These are phyloP conservation scores for Mycena latifolia DNA, from an alignment of 768 basidiomycete species.

Conservation along the genomic window DNA sequence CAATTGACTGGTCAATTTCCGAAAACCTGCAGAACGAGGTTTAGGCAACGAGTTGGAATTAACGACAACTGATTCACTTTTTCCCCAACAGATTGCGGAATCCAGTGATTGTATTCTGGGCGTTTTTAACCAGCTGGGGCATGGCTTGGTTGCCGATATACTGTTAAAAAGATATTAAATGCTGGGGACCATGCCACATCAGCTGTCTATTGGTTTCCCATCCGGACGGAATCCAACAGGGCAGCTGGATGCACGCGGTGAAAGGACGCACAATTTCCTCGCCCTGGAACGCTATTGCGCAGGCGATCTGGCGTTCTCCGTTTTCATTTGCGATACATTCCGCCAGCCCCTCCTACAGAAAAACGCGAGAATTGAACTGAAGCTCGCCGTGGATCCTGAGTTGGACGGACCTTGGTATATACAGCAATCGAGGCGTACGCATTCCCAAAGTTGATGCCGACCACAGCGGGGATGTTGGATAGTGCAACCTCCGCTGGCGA, in stretches of 20 bases:
- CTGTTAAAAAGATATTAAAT: conserved; percentile 55
- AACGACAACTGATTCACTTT: conserved; percentile 62
- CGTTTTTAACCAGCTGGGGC: conserved; percentile 95
- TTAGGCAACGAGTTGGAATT: conserved; percentile 3
- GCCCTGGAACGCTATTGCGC: conserved; percentile 90
- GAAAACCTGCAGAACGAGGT: conserved; percentile 69
- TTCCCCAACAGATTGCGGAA: conserved; percentile 95
- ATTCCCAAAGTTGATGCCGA: conserved; percentile 98
- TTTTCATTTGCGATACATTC: conserved; percentile 99
- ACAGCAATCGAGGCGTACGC: conserved; percentile 96
- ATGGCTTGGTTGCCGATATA: conserved; percentile 97
- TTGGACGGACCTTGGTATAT: conserved; percentile 82
- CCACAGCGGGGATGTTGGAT: conserved; percentile 67
- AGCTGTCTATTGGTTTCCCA: neutral
- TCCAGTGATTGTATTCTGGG: conserved; percentile 93
- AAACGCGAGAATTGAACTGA: conserved; percentile 7
- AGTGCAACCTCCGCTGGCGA: conserved; percentile 41
- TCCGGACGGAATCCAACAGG: conserved; percentile 4
- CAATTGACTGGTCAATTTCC: conserved; percentile 69
- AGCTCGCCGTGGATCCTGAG: conserved; percentile 1
- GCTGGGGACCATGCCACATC: conserved; percentile 1
- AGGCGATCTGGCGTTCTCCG: conserved; percentile 97
- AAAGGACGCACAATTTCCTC: conserved; percentile 83
- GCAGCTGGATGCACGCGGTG: conserved; percentile 1
- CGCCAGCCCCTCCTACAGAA: conserved; percentile 82